These are phyloP conservation scores for Sarocladium strictum DNA, from an alignment of 2,329 filamentous ascomycete species.

Conservation along the genomic window DNA sequence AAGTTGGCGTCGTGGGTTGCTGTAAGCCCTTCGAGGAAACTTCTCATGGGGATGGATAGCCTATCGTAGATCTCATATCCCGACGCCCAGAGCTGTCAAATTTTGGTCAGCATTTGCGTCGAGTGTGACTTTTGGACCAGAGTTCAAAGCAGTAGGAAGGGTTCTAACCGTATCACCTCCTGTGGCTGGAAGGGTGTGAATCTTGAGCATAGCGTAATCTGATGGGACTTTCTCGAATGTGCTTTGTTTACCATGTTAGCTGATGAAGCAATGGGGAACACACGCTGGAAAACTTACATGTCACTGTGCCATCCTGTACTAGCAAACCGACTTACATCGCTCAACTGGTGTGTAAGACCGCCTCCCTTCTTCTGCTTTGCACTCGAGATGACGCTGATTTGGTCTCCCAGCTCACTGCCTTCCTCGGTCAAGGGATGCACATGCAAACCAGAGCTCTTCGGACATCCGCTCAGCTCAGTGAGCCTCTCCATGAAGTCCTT, in stretches of 20 bases:
- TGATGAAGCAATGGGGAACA: too few species aligned
- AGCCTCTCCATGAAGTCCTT: slow-evolving; percentile 31
- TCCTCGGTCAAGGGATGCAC: slow-evolving; percentile 49
- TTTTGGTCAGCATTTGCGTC: neutral
- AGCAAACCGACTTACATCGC: slow-evolving; percentile 42
- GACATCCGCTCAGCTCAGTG: slow-evolving; percentile 28
- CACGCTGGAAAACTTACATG: slow-evolving; percentile 38
- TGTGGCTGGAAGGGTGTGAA: slow-evolving; percentile 48
- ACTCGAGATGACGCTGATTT: slow-evolving; percentile 51
- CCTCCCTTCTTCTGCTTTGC: slow-evolving; percentile 50
- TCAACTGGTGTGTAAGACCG: slow-evolving; percentile 44
- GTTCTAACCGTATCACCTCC: slow-evolving; percentile 47
- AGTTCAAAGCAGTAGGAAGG: too few species aligned
- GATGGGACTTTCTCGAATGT: slow-evolving; percentile 53
- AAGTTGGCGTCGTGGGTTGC: slow-evolving; percentile 13
- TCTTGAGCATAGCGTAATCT: slow-evolving; percentile 55
- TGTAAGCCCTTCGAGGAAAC: slow-evolving; percentile 38
- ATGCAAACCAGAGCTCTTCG: slow-evolving; percentile 43
- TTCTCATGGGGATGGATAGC: slow-evolving; percentile 40
- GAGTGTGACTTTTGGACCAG: too few species aligned
- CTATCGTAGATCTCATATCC: slow-evolving; percentile 55
- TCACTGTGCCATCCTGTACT: slow-evolving; percentile 43
- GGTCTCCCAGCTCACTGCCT: slow-evolving; percentile 45
- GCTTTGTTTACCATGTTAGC: too few species aligned
- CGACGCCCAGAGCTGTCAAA: slow-evolving; percentile 53